Conservation (phyloP, 1,284 basidiomycete species). For the Singerocomus inundabilis region DNA sequence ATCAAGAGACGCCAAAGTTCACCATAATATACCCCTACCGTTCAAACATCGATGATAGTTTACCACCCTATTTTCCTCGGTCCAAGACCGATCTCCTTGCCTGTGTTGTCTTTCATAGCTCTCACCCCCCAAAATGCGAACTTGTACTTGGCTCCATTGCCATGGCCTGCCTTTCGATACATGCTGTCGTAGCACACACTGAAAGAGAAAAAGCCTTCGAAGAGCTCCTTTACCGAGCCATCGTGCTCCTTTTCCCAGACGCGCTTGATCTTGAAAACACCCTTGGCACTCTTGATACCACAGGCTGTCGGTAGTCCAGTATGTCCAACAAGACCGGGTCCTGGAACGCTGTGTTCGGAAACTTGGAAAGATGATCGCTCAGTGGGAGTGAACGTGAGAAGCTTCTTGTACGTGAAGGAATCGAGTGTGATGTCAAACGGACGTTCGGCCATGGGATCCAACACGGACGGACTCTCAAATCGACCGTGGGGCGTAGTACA, state of each 20-base stretch:
- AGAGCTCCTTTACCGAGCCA: slow-evolving; percentile 30
- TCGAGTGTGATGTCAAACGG: slow-evolving; percentile 34
- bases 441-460: slow-evolving; percentile 37
- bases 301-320: slow-evolving; percentile 29
- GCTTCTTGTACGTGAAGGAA: slow-evolving; percentile 22
- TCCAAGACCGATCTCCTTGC: slow-evolving; percentile 35
- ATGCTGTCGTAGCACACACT: slow-evolving; percentile 34
- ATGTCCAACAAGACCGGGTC: slow-evolving; percentile 30
- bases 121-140: slow-evolving; percentile 41
- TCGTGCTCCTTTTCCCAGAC: slow-evolving; percentile 30
- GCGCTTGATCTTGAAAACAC: slow-evolving; percentile 36
- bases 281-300: slow-evolving; percentile 34
- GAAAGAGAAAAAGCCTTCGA: slow-evolving; percentile 39
- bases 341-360: slow-evolving; percentile 19
- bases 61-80: slow-evolving; percentile 11
- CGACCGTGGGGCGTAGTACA: slow-evolving; percentile 21
- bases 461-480: slow-evolving; percentile 23
- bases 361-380: slow-evolving; percentile 20
- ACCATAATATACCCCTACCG: background rate
- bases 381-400: slow-evolving; percentile 24
- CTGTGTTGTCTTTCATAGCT: slow-evolving; percentile 35
- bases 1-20: background rate
- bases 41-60: background rate
- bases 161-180: slow-evolving; percentile 36
- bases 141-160: slow-evolving; percentile 29